Conservation (phyloP, 2,329 filamentous ascomycete genomes). For the Fusarium fracticaudum region DNA sequence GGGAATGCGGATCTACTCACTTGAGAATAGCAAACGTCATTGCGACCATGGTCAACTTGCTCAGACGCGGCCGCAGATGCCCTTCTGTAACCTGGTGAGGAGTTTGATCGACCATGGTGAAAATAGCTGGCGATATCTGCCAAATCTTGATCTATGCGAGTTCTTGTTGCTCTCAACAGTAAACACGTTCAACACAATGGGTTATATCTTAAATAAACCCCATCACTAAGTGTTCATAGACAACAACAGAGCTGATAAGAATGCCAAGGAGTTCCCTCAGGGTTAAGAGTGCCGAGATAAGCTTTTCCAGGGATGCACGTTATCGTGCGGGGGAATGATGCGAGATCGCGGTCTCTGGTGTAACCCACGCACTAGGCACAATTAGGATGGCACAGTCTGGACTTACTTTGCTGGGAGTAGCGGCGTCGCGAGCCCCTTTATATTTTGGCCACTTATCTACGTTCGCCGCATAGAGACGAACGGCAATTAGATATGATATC, state of each 20-base stretch:
- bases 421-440: neutral
- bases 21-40: neutral
- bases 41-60: neutral
- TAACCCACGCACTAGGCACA: neutral
- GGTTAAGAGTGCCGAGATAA: neutral
- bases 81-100: neutral
- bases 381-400: conserved; percentile 3
- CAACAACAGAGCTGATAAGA: neutral
- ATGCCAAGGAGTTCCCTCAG: neutral
- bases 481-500: neutral
- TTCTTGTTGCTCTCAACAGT: neutral
- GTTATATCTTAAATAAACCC: neutral
- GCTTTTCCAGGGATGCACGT: neutral
- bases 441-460: neutral
- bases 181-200: neutral
- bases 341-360: neutral
- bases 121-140: neutral
- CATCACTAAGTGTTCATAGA: neutral
- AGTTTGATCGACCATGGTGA: neutral
- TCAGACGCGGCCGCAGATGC: neutral
- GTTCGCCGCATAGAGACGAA: neutral
- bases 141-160: neutral
- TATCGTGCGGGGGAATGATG: neutral
- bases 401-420: neutral
- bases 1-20: neutral